A percentile compares a stretch with the other conserved stretches of the same genome.
phyloP scores from a whole-genome alignment of 768 basidiomycete genomes.

The Pholiota microspora region DNA sequence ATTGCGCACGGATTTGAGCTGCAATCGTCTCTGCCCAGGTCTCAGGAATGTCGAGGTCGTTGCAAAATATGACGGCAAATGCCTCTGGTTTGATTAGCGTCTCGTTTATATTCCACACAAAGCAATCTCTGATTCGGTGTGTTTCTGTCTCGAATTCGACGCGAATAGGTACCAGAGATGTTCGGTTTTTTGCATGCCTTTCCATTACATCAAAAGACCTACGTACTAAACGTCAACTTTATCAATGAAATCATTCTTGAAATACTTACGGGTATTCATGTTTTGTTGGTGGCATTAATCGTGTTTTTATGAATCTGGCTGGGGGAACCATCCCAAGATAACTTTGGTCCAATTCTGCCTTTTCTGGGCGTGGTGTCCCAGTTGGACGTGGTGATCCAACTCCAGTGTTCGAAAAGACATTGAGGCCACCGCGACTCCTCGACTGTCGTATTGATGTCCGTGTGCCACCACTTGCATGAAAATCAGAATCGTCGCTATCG shows the following conservation, averaged over 20 bases:
- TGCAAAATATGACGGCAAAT: conserved; percentile 86
- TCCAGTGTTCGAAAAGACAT: conserved; percentile 54
- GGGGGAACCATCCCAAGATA: conserved; percentile 89
- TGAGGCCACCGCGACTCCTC: conserved; percentile 46
- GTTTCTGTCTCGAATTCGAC: conserved; percentile 94
- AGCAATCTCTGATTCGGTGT: conserved; percentile 89
- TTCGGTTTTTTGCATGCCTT: conserved; percentile 50
- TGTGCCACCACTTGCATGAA: conserved; percentile 62
- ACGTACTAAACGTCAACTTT: conserved; percentile 14
- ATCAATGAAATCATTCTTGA: background rate
- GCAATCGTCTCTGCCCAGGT: conserved; percentile 79
- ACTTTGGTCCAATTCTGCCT: conserved; percentile 76
- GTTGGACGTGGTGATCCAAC: conserved; percentile 36
- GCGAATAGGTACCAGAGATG: conserved; percentile 82
- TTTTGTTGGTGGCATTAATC: conserved; percentile 51
- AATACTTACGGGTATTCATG: conserved; percentile 76
- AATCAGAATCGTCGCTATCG: conserved; percentile 85
- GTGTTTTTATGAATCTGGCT: conserved; percentile 67
- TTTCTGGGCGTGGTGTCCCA: conserved; percentile 39
- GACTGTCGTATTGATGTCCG: conserved; percentile 53
- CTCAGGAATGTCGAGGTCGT: conserved; percentile 78
- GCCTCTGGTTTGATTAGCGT: conserved; percentile 77
- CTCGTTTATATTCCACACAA: conserved; percentile 95
- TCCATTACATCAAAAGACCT: conserved; percentile 68
- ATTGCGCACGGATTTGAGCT: conserved; percentile 84